A percentile compares a stretch with the other conserved stretches of the same genome.
Evolutionary conservation across 257 asterid species (phyloP).

Genomic region (Lycium barbarum): DNA sequence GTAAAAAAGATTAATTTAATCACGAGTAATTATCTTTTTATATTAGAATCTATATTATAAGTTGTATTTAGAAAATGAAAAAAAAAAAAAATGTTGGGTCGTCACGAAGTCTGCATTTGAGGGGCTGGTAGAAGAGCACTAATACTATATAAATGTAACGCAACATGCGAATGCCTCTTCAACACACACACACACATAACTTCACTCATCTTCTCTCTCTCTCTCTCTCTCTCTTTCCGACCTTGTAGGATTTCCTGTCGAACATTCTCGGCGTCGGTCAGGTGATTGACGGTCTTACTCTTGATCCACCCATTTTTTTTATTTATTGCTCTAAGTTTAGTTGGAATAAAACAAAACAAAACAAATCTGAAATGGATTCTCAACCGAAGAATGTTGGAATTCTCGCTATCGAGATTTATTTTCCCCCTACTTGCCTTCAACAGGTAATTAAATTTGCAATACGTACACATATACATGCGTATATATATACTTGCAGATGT

Average conservation of each 20-base stretch:
- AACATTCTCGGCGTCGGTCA: neutral
- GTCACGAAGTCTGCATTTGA: conserved; percentile 63
- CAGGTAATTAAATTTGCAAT: conserved; percentile 55
- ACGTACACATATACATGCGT: neutral
- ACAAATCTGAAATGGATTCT: conserved; percentile 48
- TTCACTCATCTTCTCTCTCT: conserved; percentile 30
- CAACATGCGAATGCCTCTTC: conserved; percentile 26
- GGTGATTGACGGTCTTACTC: neutral
- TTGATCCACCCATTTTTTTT: conserved; percentile 15
- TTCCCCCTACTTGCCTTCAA: conserved; percentile 94
- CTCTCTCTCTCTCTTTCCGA: conserved; percentile 20
- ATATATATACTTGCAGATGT: neutral
- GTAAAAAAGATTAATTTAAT: too few species aligned
- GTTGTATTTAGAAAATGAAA: neutral
- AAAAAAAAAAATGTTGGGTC: conserved; percentile 35
- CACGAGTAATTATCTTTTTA: neutral
- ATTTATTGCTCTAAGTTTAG: conserved; percentile 29
- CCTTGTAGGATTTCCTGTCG: conserved; percentile 34
- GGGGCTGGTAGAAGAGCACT: conserved; percentile 50
- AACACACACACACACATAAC: conserved; percentile 23
- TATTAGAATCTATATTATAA: too few species aligned
- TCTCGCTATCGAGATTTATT: conserved; percentile 93
- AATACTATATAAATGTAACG: conserved; percentile 42
- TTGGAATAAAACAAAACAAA: neutral
- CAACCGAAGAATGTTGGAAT: conserved; percentile 86